Percentiles rank a stretch among this genome's conserved stretches.
Conservation (phyloP, 2,329 filamentous ascomycete genomes). For the Cercospora citrullina region DNA sequence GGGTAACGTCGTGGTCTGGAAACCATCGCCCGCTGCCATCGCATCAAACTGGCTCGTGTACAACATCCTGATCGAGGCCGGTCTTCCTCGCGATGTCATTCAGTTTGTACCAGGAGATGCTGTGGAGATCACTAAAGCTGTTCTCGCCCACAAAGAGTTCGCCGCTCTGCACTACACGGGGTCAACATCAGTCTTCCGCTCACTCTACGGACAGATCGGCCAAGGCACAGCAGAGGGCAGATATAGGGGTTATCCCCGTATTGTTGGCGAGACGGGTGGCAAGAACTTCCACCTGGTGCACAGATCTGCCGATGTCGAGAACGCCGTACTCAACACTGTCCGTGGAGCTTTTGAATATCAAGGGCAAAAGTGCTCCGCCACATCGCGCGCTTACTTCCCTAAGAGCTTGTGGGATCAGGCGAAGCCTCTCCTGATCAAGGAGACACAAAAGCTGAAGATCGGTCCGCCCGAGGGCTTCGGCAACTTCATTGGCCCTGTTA, state of each 20-base stretch:
- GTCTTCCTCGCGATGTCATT: constrained; percentile 83
- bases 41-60: constrained; percentile 90
- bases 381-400: constrained; percentile 76
- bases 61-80: constrained; percentile 86
- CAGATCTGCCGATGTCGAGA: constrained; percentile 71
- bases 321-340: constrained; percentile 78
- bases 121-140: constrained; percentile 75
- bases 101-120: constrained; percentile 92
- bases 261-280: constrained; percentile 87
- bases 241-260: constrained; percentile 82
- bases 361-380: constrained; percentile 88
- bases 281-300: constrained; percentile 93
- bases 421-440: constrained; percentile 64
- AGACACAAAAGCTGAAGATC: constrained; percentile 69
- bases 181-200: constrained; percentile 86
- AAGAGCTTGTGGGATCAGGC: constrained; percentile 73
- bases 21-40: constrained; percentile 86
- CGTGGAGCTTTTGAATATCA: constrained; percentile 89
- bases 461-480: constrained; percentile 68
- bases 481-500: constrained; percentile 86
- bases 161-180: constrained; percentile 94
- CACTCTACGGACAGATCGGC: constrained; percentile 83
- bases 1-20: constrained; percentile 95
- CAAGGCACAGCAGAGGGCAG: constrained; percentile 75
- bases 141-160: constrained; percentile 76